Percentiles rank a stretch among this genome's conserved stretches.
phyloP scores from a whole-genome alignment of 2,329 filamentous ascomycete genomes.

The Tolypocladium paradoxum region DNA sequence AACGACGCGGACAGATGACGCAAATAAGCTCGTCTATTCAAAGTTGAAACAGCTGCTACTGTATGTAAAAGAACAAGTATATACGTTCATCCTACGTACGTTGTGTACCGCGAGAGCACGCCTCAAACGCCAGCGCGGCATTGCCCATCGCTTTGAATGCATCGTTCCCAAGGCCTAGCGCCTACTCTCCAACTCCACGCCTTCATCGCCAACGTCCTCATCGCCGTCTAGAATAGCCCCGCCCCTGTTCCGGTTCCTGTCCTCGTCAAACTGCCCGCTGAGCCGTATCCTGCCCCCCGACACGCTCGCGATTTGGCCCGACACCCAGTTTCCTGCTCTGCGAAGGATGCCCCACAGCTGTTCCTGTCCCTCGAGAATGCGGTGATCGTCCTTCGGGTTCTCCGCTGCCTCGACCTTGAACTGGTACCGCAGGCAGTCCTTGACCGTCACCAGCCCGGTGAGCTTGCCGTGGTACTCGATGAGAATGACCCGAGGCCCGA shows the following conservation, averaged over 20 bases:
- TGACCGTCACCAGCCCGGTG: slow-evolving; percentile 81
- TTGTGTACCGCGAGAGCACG: background rate
- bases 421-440: slow-evolving; percentile 94
- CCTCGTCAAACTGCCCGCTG: slow-evolving; percentile 25
- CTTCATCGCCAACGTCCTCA: slow-evolving; percentile 29
- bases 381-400: slow-evolving; percentile 51
- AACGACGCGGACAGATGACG: slow-evolving; percentile 5
- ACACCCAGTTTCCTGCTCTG: slow-evolving; percentile 45
- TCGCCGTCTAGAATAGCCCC: slow-evolving; percentile 30
- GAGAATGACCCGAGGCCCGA: slow-evolving; percentile 85
- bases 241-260: slow-evolving; percentile 32
- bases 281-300: slow-evolving; percentile 49
- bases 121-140: background rate
- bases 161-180: slow-evolving; percentile 5
- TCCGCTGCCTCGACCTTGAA: slow-evolving; percentile 90
- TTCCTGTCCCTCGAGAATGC: slow-evolving; percentile 49
- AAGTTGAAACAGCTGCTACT: background rate
- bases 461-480: slow-evolving; percentile 83
- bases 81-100: background rate
- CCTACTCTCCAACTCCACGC: slow-evolving; percentile 31
- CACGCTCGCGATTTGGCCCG: slow-evolving; percentile 38
- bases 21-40: background rate
- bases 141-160: background rate
- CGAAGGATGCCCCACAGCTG: slow-evolving; percentile 51
- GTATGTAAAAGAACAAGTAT: too few species aligned